Conservation (phyloP, 2,329 filamentous ascomycete genomes). For the Monosporascus sp. region DNA sequence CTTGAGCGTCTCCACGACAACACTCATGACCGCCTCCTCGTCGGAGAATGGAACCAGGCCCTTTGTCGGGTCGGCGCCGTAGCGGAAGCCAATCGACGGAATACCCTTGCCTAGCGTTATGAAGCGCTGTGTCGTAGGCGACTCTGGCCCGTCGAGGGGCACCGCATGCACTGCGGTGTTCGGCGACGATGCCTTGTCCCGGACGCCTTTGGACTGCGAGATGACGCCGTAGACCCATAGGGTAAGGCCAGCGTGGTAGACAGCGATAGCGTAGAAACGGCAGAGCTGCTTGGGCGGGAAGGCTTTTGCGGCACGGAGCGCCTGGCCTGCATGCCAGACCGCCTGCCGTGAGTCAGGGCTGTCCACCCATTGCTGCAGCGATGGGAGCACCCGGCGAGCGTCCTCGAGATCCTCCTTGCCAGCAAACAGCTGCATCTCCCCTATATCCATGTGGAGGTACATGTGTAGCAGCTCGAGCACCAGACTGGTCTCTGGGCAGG, state of each 20-base stretch:
- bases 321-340: conserved; percentile 63
- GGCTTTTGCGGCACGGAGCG: conserved; percentile 53
- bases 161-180: too few species aligned
- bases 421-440: conserved; percentile 62
- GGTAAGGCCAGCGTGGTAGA: conserved; percentile 63
- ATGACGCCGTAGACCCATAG: conserved; percentile 64
- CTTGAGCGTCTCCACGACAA: too few species aligned
- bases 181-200: too few species aligned
- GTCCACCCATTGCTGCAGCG: conserved; percentile 53
- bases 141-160: too few species aligned
- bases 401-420: conserved; percentile 64
- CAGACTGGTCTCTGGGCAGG: conserved; percentile 27
- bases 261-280: conserved; percentile 62
- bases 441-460: conserved; percentile 58
- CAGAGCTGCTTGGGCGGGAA: conserved; percentile 50
- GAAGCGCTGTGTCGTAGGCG: too few species aligned
- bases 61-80: too few species aligned
- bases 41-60: too few species aligned
- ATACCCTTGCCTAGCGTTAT: too few species aligned
- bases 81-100: too few species aligned
- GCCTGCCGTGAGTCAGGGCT: conserved; percentile 52
- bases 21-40: too few species aligned
- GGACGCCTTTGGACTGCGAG: too few species aligned
- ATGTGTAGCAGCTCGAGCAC: conserved; percentile 53
- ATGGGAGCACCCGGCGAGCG: conserved; percentile 52